phyloP scores from a whole-genome alignment of 1,284 basidiomycete genomes.

The Fomitopsis betulina region DNA sequence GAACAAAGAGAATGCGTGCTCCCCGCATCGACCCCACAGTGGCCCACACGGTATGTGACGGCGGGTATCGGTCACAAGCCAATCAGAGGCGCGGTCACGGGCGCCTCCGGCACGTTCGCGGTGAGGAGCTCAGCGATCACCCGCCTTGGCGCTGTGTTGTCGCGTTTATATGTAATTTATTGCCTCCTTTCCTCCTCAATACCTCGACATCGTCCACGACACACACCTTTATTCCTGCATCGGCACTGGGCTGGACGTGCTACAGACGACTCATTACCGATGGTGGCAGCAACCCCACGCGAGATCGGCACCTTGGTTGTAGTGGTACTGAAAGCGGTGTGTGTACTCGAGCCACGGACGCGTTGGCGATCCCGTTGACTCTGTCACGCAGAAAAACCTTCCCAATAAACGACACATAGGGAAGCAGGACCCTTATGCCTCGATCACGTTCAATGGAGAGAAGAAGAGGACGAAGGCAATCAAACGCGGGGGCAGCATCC shows the following conservation, averaged over 20 bases:
- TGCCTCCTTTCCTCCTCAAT: neutral
- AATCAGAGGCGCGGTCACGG: neutral
- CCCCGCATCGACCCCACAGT: neutral
- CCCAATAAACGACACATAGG: conserved; percentile 94
- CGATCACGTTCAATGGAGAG: conserved; percentile 74
- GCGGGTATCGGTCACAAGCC: neutral
- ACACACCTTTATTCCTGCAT: neutral
- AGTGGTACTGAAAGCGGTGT: conserved; percentile 92
- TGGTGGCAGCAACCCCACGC: conserved; percentile 29
- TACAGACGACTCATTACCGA: neutral
- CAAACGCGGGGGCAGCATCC: conserved; percentile 98
- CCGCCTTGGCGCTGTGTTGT: neutral
- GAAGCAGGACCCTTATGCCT: conserved; percentile 97
- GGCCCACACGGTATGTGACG: too few species aligned
- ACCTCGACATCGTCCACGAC: conserved; percentile 1
- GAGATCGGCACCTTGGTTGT: conserved; percentile 93
- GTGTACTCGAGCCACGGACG: conserved; percentile 30
- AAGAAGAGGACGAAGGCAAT: conserved; percentile 86
- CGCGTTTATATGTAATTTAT: conserved; percentile 9
- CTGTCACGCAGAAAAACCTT: conserved; percentile 68
- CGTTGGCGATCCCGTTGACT: neutral
- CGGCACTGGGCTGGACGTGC: neutral
- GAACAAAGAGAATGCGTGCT: neutral
- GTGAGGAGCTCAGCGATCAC: conserved; percentile 1
- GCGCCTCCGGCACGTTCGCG: neutral